Evolutionary conservation across 805 yeast genomes (phyloP).

Genomic region (Teunomyces lycoperdinae): DNA sequence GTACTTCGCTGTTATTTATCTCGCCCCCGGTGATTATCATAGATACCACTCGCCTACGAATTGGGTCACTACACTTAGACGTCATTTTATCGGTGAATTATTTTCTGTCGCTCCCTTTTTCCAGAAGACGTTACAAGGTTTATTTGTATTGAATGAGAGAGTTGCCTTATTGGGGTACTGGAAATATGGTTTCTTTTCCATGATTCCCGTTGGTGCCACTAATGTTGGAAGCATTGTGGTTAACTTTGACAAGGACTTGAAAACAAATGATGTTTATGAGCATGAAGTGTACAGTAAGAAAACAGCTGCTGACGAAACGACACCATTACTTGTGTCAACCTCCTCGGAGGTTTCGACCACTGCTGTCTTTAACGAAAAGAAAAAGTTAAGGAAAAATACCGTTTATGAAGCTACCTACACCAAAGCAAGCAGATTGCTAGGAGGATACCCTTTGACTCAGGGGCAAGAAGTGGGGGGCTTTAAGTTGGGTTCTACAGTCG

Average conservation of each 20-base stretch:
- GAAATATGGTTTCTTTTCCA: conserved; percentile 95
- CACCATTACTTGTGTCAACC: conserved; percentile 21
- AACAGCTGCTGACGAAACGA: conserved; percentile 19
- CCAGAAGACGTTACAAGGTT: conserved; percentile 79
- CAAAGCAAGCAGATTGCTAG: conserved; percentile 68
- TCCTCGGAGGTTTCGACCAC: background rate
- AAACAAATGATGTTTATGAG: conserved; percentile 74
- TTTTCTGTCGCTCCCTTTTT: conserved; percentile 96
- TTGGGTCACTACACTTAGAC: conserved; percentile 92
- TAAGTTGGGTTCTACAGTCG: conserved; percentile 95
- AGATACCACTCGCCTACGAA: conserved; percentile 93
- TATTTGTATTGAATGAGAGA: conserved; percentile 90
- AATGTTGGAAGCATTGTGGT: conserved; percentile 94
- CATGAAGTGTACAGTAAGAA: conserved; percentile 31
- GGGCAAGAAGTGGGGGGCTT: conserved; percentile 98
- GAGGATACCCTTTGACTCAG: conserved; percentile 84
- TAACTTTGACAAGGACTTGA: conserved; percentile 85
- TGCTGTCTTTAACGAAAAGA: conserved; percentile 15
- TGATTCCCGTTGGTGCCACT: conserved; percentile 99
- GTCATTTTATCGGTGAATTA: conserved; percentile 94
- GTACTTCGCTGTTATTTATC: conserved; percentile 85
- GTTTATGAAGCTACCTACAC: conserved; percentile 93
- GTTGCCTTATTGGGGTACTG: conserved; percentile 94
- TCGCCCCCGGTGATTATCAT: conserved; percentile 98
- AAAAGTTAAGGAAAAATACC: conserved; percentile 61